Base-by-base conservation (phyloP, 139 green algal genomes). In the Haematococcus lacustris region DNA sequence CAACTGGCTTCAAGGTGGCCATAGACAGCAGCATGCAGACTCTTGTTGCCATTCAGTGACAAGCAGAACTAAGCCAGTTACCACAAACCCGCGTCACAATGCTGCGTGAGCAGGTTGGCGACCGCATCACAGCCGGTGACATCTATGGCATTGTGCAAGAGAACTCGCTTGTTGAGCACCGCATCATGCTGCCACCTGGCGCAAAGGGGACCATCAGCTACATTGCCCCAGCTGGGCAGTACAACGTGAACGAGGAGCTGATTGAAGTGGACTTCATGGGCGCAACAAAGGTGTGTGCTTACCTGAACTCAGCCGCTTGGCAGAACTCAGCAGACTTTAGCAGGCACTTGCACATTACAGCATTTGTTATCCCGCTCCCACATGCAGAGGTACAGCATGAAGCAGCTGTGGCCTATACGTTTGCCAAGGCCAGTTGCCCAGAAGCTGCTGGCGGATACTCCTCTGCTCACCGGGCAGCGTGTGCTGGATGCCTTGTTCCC, bases 211-310 rank as follows among this genome's bases (percentile, higher is more conserved):
- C 83, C 34, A 80, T 99, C 60, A 92, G 86, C 51, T 98, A 95
- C 81, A 87, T 98, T 25, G 95, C 95, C 0, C 91, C 91, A 9
- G 53, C 86, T 4, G 95, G 95, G 25, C 71, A 95, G 33, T 99
- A 99, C 89, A 91, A 76, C 53, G 80, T 97, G 23, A 73, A 89
- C 0, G 93, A 97, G 72, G 91, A 95, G 74, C 88, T 99, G 33
- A 93, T 99, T 50, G 95, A 99, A 83, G 78, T 99, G 32, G 95
- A 99, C 78, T 99, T 99, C 87, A 82, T 92, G 57, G 94, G 93
- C 38, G 41, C 78, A 38, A 97, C 93, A 70, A 97, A 96, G 88
- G 86, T 88, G 61, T 23, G 79, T 35, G 47, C 32, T 33, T n/a
- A 57, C 21, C n/a, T n/a, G n/a, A n/a, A n/a, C n/a, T n/a, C n/a